Percentiles rank a stretch among this genome's conserved stretches.
Conservation (phyloP, 306 rosid species). For the Sicyos baderoa region DNA sequence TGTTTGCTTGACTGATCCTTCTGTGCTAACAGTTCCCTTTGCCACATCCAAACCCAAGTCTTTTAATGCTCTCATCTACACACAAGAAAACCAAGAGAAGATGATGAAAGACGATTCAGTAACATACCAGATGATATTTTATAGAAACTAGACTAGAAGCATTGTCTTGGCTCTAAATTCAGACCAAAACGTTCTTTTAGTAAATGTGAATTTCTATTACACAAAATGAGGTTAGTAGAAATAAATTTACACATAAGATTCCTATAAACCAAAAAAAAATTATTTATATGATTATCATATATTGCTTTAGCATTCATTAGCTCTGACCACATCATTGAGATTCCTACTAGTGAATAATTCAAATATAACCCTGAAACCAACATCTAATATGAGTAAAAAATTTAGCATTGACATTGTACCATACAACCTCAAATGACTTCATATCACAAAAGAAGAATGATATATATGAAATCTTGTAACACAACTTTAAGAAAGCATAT, state of each 20-base stretch:
- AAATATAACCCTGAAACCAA: no score
- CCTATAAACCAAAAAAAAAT: neutral
- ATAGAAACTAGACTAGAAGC: neutral
- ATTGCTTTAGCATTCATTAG: neutral
- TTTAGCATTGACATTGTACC: neutral
- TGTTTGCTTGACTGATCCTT: slow-evolving; percentile 67
- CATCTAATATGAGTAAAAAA: neutral
- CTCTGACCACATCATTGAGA: neutral
- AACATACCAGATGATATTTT: slow-evolving; percentile 7
- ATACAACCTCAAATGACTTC: neutral
- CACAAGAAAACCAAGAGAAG: slow-evolving; percentile 24
- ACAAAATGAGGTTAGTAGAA: neutral
- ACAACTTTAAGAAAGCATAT: neutral
- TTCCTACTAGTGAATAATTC: no score
- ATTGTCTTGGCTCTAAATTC: neutral
- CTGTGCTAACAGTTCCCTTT: slow-evolving; percentile 80
- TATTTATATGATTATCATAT: neutral
- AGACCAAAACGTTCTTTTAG: neutral
- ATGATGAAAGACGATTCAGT: slow-evolving; percentile 14
- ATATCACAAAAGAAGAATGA: neutral
- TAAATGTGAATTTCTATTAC: neutral
- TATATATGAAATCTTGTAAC: neutral
- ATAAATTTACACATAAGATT: neutral
- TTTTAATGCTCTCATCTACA: slow-evolving; percentile 79
- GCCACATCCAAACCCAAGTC: slow-evolving; percentile 85